phyloP scores from a whole-genome alignment of 176 grass and related monocot species.

The Zizania latifolia region DNA sequence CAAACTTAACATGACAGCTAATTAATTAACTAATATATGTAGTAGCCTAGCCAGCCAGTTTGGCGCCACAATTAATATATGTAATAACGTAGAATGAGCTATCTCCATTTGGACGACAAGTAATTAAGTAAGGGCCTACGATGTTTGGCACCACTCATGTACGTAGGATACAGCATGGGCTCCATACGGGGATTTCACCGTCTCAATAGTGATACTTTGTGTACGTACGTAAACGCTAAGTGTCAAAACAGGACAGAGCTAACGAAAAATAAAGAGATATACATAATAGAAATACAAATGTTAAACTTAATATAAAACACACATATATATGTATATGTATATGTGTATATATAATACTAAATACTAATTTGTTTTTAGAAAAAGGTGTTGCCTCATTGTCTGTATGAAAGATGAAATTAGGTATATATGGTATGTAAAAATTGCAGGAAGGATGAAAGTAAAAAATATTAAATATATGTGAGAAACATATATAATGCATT shows the following conservation, averaged over 20 bases:
- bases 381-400: too few species aligned
- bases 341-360: too few species aligned
- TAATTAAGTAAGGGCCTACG: not conserved
- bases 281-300: not conserved
- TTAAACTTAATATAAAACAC: too few species aligned
- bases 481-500: too few species aligned
- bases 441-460: too few species aligned
- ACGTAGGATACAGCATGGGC: not conserved
- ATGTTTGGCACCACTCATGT: not conserved
- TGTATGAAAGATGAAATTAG: too few species aligned
- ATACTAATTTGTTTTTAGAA: too few species aligned
- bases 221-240: too few species aligned
- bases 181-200: not conserved
- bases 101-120: not conserved
- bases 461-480: too few species aligned
- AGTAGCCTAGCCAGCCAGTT: not conserved
- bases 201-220: not conserved
- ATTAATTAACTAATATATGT: not conserved
- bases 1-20: not conserved
- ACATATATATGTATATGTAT: too few species aligned
- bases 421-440: too few species aligned
- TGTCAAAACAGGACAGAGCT: not conserved
- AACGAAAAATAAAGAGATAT: not conserved
- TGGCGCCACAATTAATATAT: not conserved
- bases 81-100: too few species aligned